Evolutionary conservation across 2,329 filamentous ascomycete species (phyloP).

Genomic region (Neonectria punicea): DNA sequence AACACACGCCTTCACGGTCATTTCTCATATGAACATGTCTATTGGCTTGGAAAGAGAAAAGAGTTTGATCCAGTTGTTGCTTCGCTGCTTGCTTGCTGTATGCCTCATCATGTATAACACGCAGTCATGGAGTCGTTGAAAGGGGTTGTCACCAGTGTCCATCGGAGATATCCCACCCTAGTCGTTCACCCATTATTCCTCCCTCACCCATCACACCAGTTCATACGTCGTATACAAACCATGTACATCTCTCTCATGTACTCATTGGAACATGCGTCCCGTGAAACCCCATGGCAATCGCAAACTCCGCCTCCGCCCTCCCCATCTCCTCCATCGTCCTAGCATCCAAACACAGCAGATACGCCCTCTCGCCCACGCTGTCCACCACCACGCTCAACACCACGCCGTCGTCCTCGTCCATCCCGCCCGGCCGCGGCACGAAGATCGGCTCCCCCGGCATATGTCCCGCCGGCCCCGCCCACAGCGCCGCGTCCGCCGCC

Average conservation of each 20-base stretch:
- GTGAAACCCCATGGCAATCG: conserved; percentile 73
- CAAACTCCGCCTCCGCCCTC: conserved; percentile 69
- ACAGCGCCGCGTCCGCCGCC: conserved; percentile 63
- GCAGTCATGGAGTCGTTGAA: not conserved
- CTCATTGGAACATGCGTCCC: conserved; percentile 58
- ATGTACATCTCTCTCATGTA: not conserved
- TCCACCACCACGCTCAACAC: conserved; percentile 73
- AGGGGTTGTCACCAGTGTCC: not conserved
- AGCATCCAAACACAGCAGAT: conserved; percentile 73
- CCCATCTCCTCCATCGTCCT: conserved; percentile 71
- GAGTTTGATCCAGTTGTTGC: not conserved
- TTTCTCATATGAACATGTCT: not conserved
- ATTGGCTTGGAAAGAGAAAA: not conserved
- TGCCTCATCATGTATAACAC: not conserved
- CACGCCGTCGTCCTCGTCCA: conserved; percentile 71
- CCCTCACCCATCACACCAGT: not conserved
- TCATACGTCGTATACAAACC: not conserved
- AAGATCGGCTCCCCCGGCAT: conserved; percentile 78
- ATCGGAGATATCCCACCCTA: not conserved
- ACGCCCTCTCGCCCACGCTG: conserved; percentile 67
- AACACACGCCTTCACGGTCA: not conserved
- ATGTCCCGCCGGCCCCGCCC: conserved; percentile 67
- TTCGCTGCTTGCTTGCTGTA: not conserved
- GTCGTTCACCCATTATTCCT: not conserved
- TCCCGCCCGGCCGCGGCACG: conserved; percentile 57